Percentiles rank a stretch among this genome's conserved stretches.
Conservation (phyloP, 306 rosid species). For the Ammopiptanthus mongolicus region DNA sequence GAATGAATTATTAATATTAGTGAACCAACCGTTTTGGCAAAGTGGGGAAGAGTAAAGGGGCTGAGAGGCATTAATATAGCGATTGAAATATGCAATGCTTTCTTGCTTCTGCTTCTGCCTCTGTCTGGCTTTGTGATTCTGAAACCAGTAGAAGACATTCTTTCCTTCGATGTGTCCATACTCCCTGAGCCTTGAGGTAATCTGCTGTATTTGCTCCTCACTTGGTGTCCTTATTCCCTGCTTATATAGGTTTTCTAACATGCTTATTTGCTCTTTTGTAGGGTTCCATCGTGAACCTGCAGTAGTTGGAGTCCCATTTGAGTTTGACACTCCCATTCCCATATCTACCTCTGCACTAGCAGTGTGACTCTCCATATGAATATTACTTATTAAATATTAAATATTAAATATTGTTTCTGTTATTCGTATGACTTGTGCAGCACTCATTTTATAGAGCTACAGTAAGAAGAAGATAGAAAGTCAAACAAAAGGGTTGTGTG, state of each 20-base stretch:
- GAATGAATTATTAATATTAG: neutral
- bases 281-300: constrained; percentile 61
- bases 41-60: constrained; percentile 25
- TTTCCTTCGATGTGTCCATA: constrained; percentile 69
- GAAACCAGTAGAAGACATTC: constrained; percentile 80
- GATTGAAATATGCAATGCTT: constrained; percentile 28
- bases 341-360: neutral
- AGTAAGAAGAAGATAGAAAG: neutral
- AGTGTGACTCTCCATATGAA: neutral
- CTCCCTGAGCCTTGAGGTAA: constrained; percentile 37
- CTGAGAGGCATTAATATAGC: constrained; percentile 17
- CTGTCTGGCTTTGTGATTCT: constrained; percentile 70
- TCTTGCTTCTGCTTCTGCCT: constrained; percentile 65
- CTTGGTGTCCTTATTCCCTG: constrained; percentile 67
- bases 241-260: constrained; percentile 52
- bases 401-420: neutral
- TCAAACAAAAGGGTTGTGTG: constrained; percentile 15
- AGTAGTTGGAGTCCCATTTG: neutral
- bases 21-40: constrained; percentile 39
- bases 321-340: neutral
- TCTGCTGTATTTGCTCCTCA: constrained; percentile 55
- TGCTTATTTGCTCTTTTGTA: constrained; percentile 58
- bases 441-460: constrained; percentile 38
- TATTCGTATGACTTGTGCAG: constrained; percentile 20
- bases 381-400: neutral